Conservation (phyloP, 108 stramenopile genomes). For the Skeletonema menzelii region DNA sequence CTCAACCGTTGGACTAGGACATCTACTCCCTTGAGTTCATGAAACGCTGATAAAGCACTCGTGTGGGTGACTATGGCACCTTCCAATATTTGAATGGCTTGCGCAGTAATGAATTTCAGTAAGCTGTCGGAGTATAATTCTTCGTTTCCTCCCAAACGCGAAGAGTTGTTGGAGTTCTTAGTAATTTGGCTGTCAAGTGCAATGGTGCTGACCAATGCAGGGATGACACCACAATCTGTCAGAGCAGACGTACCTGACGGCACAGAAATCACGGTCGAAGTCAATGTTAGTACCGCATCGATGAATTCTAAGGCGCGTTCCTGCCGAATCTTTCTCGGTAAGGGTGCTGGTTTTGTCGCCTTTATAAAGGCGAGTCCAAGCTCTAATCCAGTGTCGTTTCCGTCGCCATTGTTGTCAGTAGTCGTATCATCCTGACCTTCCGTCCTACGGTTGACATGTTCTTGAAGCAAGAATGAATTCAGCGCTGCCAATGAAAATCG, state of each 20-base stretch:
- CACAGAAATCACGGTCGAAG: slow-evolving; percentile 81
- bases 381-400: slow-evolving; percentile 43
- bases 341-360: slow-evolving; percentile 60
- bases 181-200: slow-evolving; percentile 51
- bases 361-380: slow-evolving; percentile 89
- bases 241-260: slow-evolving; percentile 85
- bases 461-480: slow-evolving; percentile 46
- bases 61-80: slow-evolving; percentile 84
- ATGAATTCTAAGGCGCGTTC: slow-evolving; percentile 77
- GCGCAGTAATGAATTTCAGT: slow-evolving; percentile 73
- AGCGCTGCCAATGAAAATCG: slow-evolving; percentile 84
- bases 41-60: slow-evolving; percentile 84
- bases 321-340: slow-evolving; percentile 52
- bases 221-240: slow-evolving; percentile 92
- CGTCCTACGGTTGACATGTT: slow-evolving; percentile 19
- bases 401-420: not conserved
- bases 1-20: slow-evolving; percentile 65
- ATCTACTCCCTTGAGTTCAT: slow-evolving; percentile 84
- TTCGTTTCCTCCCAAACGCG: slow-evolving; percentile 1
- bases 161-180: not conserved
- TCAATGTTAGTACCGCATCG: slow-evolving; percentile 83
- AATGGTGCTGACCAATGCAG: slow-evolving; percentile 83
- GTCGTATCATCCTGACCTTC: slow-evolving; percentile 3
- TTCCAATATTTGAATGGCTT: slow-evolving; percentile 92
- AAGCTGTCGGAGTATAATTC: slow-evolving; percentile 44